Evolutionary conservation across 176 grass and related monocot genomes (phyloP), one percentile per base, ranked within the genome.

Genomic region (Avena atlantica): DNA sequence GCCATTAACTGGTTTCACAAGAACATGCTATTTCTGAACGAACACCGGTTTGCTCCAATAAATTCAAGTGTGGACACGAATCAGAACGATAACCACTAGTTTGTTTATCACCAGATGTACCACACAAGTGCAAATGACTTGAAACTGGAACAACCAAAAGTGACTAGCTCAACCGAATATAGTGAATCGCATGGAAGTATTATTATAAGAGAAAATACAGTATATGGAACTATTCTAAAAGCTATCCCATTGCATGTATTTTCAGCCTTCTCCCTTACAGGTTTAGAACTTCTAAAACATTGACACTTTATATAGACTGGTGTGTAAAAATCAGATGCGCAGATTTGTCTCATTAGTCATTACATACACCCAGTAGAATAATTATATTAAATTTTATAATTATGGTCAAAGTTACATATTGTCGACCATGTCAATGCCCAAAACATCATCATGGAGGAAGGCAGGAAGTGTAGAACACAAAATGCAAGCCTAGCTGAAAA

Each of bases 101-200:
- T 74, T 58, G 23, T 74, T 9, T 86, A 78, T 58, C 64, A 79
- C n/a, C 12, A 85, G 19, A 63, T 66, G 74, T 64, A 5, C 27
- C 37, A 19, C 53, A 45, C 51, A 48, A 49, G 8, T 20, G 14
- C 14, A 86, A 55, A 75, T 53, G 57, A 65, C 58, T 83, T 83
- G 73, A 50, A 83, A 48, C 51, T 77, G 9, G 76, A 60, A 10
- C 40, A 69, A 81, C 68, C 11, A 57, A 44, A 86, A 25, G 11
- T 77, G 21, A 67, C 2, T 29, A 56, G 67, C 42, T 63, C 62
- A 16, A 31, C 60, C 4, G 3, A 71, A 44, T 17, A 19, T 74
- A 37, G 15, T 8, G 10, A 27, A 59, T 51, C 31, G 8, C 15
- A n/a, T 34, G 24, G 53, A 89, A 56, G 45, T 80, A 73, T 73